Percentiles rank a stretch among this genome's conserved stretches.
These are phyloP conservation scores for Termitomyces eurrhizus DNA, from an alignment of 768 basidiomycete species.

Conservation along the genomic window DNA sequence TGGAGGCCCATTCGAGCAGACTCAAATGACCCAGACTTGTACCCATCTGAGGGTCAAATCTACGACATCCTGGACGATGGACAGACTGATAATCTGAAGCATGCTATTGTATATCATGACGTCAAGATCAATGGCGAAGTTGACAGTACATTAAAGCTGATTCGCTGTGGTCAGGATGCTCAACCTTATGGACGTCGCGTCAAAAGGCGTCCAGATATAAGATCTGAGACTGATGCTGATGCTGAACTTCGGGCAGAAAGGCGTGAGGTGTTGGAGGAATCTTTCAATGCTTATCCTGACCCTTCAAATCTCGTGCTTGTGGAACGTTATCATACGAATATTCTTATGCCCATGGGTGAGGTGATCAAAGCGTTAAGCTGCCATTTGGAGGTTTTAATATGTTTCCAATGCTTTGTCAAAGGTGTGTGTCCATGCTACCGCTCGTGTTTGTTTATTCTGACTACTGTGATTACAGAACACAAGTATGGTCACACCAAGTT, in stretches of 20 bases:
- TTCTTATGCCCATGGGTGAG: conserved; percentile 1
- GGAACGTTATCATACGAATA: not conserved
- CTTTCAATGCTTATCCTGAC: not conserved
- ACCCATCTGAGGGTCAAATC: not conserved
- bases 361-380: not conserved
- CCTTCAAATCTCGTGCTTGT: no score
- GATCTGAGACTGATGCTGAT: not conserved
- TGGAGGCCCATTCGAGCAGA: not conserved
- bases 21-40: not conserved
- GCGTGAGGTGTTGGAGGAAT: not conserved
- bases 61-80: not conserved
- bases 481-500: not conserved
- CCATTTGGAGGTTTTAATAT: not conserved
- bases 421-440: not conserved
- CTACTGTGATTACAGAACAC: not conserved
- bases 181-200: not conserved
- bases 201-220: not conserved
- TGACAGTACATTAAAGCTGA: not conserved
- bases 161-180: not conserved
- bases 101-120: not conserved
- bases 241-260: not conserved
- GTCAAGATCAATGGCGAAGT: not conserved
- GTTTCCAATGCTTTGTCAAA: not conserved
- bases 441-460: no score
- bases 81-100: not conserved